Evolutionary conservation across 2,329 filamentous ascomycete species (phyloP), one percentile per base, ranked within the genome.

Genomic region (Hortaea werneckii): DNA sequence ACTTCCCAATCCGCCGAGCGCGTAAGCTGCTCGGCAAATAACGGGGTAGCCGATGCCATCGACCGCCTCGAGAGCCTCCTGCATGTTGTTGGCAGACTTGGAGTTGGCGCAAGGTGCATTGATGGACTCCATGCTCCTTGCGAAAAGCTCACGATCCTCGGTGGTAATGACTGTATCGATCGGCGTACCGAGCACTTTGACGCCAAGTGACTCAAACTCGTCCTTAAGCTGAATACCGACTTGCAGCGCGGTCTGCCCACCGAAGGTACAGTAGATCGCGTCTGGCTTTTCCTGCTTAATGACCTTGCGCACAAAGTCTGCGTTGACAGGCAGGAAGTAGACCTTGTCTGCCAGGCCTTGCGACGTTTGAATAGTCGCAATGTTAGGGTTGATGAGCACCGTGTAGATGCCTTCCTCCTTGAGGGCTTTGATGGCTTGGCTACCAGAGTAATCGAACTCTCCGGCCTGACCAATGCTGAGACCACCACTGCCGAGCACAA

Each of bases 321-420:
- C 85, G 50, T 89, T 96, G 64, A 98, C 92, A 1, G 92, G 92
- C 38, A 96, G 75, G 76, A 96, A 98, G 71, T 96, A 98, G 43
- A 98, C 92, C 74, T 96, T 96, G 68, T 98, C 92, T 10, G 92
- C 92, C 44, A 98, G 74, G 54, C 92, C 92, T 71, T 95, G 95
- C 44, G 92, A 96, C 4, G 92, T 98, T 67, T 98, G 92, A 52
- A 96, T 96, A 0, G 92, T 98, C 55, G 92, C 92, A 64, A 98
- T 96, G 65, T 98, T 98, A 47, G 92, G 92, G 71, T 98, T 98
- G 76, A 98, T 96, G 52, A 98, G 75, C 53, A 98, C 83, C 3
- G 92, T 95, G 73, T 95, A 96, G 59, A 96, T 95, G 50, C 89
- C 90, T 69, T 96, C 92, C 66, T 96, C 85, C 70, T 96, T 96